Evolutionary conservation across 768 basidiomycete genomes (phyloP).

Genomic region (Amyloporia xantha): DNA sequence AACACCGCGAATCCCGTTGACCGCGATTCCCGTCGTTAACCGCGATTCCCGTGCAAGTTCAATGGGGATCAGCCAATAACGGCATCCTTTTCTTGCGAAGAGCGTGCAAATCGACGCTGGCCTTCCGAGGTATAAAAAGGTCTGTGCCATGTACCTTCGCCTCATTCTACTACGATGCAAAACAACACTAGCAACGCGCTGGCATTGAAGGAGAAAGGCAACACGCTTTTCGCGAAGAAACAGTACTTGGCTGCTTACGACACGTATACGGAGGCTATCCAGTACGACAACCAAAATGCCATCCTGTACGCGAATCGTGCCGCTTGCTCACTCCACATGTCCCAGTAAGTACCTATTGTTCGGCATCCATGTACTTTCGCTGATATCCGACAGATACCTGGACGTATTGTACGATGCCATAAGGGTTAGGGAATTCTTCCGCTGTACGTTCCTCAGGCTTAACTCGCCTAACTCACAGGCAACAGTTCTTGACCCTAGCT

Average conservation of each 20-base stretch:
- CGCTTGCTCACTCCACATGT: conserved; percentile 31
- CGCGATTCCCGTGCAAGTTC: too few species aligned
- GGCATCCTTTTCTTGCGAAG: too few species aligned
- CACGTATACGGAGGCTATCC: conserved; percentile 39
- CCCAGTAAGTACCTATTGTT: conserved; percentile 24
- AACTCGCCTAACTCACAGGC: neutral
- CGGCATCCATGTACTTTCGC: neutral
- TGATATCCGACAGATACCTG: conserved; percentile 10
- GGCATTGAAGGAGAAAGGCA: conserved; percentile 35
- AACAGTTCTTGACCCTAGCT: neutral
- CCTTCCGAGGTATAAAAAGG: too few species aligned
- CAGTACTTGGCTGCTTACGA: conserved; percentile 29
- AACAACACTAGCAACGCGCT: too few species aligned
- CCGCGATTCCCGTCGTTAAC: too few species aligned
- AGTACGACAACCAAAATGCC: conserved; percentile 30
- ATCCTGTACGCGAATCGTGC: conserved; percentile 41
- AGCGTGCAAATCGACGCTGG: too few species aligned
- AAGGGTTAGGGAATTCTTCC: neutral
- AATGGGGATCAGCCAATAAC: too few species aligned
- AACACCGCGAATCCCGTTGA: too few species aligned
- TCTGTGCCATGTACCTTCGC: neutral
- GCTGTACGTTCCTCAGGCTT: neutral
- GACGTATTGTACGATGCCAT: conserved; percentile 12
- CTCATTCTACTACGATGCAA: neutral
- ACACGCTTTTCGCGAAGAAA: conserved; percentile 29